A percentile compares a stretch with the other conserved stretches of the same genome.
Evolutionary conservation across 352 stramenopile species (phyloP).

Genomic region (Phytophthora aleatoria): DNA sequence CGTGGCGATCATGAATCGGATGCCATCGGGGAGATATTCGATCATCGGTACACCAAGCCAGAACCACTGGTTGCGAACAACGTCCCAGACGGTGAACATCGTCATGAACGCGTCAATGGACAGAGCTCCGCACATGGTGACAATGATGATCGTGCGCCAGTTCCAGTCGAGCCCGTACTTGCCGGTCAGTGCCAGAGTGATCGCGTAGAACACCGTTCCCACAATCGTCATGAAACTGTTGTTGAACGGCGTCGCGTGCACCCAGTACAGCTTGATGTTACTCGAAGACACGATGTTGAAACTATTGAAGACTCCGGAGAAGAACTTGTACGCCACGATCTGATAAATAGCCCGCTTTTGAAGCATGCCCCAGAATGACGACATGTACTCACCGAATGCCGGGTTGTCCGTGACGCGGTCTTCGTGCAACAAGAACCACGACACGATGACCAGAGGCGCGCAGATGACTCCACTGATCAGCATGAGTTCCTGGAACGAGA

Average conservation of each 20-base stretch:
- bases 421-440: slow-evolving; percentile 42
- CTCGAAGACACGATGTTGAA: slow-evolving; percentile 59
- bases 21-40: slow-evolving; percentile 47
- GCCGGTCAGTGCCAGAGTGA: slow-evolving; percentile 39
- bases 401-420: slow-evolving; percentile 28
- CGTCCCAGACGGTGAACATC: slow-evolving; percentile 52
- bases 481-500: slow-evolving; percentile 51
- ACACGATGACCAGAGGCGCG: slow-evolving; percentile 31
- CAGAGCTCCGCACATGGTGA: slow-evolving; percentile 42
- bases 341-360: slow-evolving; percentile 63
- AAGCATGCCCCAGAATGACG: slow-evolving; percentile 50
- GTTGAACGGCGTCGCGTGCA: slow-evolving; percentile 63
- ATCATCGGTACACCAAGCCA: slow-evolving; percentile 57
- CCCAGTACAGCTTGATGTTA: slow-evolving; percentile 61
- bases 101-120: slow-evolving; percentile 50
- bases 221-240: slow-evolving; percentile 52
- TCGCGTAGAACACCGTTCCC: slow-evolving; percentile 43
- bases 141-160: slow-evolving; percentile 45
- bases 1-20: slow-evolving; percentile 61
- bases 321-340: slow-evolving; percentile 65
- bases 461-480: slow-evolving; percentile 39
- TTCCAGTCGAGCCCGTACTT: slow-evolving; percentile 59
- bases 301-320: slow-evolving; percentile 59
- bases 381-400: slow-evolving; percentile 37
- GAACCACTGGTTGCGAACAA: slow-evolving; percentile 62